Conservation (phyloP, 2,329 filamentous ascomycete genomes). For the Fusarium musae region DNA sequence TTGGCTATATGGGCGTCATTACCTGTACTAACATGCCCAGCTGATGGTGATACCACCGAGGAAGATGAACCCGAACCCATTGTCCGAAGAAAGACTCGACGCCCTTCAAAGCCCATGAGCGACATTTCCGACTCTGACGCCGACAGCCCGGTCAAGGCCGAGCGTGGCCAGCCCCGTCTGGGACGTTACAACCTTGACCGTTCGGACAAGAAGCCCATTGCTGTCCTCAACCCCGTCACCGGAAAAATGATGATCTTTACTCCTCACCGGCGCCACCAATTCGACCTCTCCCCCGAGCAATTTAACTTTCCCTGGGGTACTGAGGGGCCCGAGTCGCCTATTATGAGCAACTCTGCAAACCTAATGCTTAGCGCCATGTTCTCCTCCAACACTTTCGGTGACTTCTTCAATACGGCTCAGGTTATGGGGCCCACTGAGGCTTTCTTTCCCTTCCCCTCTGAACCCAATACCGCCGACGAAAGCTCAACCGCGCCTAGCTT, state of each 20-base stretch:
- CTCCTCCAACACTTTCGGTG: slow-evolving; percentile 64
- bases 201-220: slow-evolving; percentile 66
- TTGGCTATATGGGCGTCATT: slow-evolving; percentile 28
- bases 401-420: slow-evolving; percentile 70
- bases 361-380: slow-evolving; percentile 83
- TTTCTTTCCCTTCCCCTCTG: slow-evolving; percentile 76
- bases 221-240: slow-evolving; percentile 66
- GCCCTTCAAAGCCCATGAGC: slow-evolving; percentile 50
- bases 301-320: slow-evolving; percentile 62
- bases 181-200: slow-evolving; percentile 66
- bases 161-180: slow-evolving; percentile 64
- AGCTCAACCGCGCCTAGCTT: slow-evolving; percentile 52
- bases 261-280: slow-evolving; percentile 59
- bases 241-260: slow-evolving; percentile 74
- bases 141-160: slow-evolving; percentile 58
- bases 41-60: slow-evolving; percentile 71
- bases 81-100: slow-evolving; percentile 60
- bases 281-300: slow-evolving; percentile 66
- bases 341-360: slow-evolving; percentile 75
- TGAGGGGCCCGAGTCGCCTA: slow-evolving; percentile 60
- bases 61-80: slow-evolving; percentile 66
- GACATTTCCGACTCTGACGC: slow-evolving; percentile 63
- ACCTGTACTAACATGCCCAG: slow-evolving; percentile 57
- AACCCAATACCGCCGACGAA: slow-evolving; percentile 65
- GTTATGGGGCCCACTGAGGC: slow-evolving; percentile 79